Base-by-base conservation (phyloP, 257 asterid species). In the Lantana camara region DNA sequence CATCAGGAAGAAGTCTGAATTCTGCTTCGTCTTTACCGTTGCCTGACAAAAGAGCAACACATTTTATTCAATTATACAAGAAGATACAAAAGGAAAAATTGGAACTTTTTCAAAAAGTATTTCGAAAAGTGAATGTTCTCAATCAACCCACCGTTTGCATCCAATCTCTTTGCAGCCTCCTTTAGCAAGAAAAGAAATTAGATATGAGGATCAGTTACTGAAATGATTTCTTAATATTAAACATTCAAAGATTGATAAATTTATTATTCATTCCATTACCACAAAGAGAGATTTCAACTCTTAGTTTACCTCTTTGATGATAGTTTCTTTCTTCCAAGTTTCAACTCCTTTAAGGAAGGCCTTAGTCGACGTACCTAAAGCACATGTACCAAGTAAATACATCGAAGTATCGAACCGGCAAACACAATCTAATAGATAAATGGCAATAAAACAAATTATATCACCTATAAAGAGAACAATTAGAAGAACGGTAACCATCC, bases 401-500 rank as follows among this genome's bases (percentile, higher is more conserved):
- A 11, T 46, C 13, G 29, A 49, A 52, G 59, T 3, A 11, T 46
- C 13, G 29, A 49, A 52, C 11, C 19, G 53, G 67, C 38, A 38
- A 46, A 66, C 55, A 40, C 37, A 15, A 32, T 30, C 17, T 15
- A 22, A 54, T 11, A 60, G 45, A 35, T 15, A 57, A 20, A 64
- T 32, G 21, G 60, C 37, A 62, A 61, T 23, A 24, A 2, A 55
- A 60, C 57, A 63, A 68, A 58, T 1, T 40, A 30, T 41, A 63
- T 74, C 75, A 93, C 99, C 95, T 34, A 87, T 11, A 78, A 93
- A 93, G 71, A 93, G 97, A 77, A 90, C 0, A 32, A 94, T 94
- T 17, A 94, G 84, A 69, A 94, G 97, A 68, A 94, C 91, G 7
- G 99, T 94, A 53, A 94, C 91, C 96, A 94, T 90, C 99, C 99